Percentiles rank a stretch among this genome's conserved stretches.
Conservation (phyloP, 768 basidiomycete species). For the Podaxis sp. region DNA sequence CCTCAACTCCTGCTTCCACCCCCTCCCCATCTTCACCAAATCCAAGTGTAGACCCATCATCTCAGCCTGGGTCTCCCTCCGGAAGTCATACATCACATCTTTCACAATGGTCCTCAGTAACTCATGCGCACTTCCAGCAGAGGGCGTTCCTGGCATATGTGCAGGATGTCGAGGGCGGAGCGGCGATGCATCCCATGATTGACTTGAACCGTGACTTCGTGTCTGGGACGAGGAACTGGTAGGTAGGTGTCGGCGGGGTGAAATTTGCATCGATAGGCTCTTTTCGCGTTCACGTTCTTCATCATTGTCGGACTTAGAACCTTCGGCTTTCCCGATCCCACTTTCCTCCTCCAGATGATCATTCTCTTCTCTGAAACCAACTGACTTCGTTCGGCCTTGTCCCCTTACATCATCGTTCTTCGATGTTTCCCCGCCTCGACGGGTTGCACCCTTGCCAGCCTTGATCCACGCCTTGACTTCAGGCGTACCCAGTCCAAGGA, state of each 20-base stretch:
- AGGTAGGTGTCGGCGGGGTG: conserved; percentile 46
- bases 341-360: conserved; percentile 21
- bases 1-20: conserved; percentile 66
- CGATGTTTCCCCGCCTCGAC: conserved; percentile 18
- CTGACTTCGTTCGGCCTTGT: conserved; percentile 45
- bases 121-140: conserved; percentile 47
- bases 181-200: conserved; percentile 42
- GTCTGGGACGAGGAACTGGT: conserved; percentile 14
- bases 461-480: conserved; percentile 54
- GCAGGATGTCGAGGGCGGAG: conserved; percentile 26
- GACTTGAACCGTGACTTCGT: conserved; percentile 22
- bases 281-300: conserved; percentile 31
- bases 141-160: conserved; percentile 6
- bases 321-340: neutral
- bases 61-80: conserved; percentile 67
- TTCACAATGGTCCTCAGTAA: conserved; percentile 63
- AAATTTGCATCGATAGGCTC: conserved; percentile 54
- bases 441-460: conserved; percentile 26
- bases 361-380: conserved; percentile 42
- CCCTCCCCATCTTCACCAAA: conserved; percentile 66
- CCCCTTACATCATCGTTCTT: conserved; percentile 23
- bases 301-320: conserved; percentile 24
- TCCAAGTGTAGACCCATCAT: conserved; percentile 77
- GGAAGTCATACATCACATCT: conserved; percentile 75
- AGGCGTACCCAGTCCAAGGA: conserved; percentile 47